Percentiles rank a stretch among this genome's conserved stretches.
These are phyloP conservation scores for Solidago caesia DNA, from an alignment of 129 eudicot species.

Conservation along the genomic window DNA sequence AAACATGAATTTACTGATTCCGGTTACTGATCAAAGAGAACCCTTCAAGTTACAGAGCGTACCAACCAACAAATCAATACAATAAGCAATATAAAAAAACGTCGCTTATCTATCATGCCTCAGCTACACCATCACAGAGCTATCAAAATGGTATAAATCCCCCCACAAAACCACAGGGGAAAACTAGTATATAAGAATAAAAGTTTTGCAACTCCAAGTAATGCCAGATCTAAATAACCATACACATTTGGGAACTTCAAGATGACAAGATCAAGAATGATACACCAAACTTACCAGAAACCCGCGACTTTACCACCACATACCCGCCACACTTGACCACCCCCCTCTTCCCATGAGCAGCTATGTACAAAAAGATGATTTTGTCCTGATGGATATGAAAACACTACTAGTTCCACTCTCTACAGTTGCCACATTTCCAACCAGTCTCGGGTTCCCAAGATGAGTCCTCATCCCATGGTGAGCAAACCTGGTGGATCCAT, in stretches of 20 bases:
- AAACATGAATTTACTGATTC: background rate
- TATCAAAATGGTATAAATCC: constrained; percentile 27
- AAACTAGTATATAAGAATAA: constrained; percentile 30
- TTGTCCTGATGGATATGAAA: background rate
- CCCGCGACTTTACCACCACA: constrained; percentile 6
- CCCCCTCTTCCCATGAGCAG: constrained; percentile 20
- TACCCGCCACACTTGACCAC: background rate
- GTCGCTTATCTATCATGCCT: constrained; percentile 10
- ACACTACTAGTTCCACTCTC: constrained; percentile 47
- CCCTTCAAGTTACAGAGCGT: constrained; percentile 19
- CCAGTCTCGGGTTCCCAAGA: constrained; percentile 46
- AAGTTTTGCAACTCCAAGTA: constrained; percentile 21
- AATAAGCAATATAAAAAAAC: constrained; percentile 33
- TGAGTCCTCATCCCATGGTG: constrained; percentile 65
- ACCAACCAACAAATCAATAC: constrained; percentile 20
- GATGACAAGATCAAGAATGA: constrained; percentile 1
- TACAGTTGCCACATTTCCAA: constrained; percentile 88
- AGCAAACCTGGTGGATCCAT: constrained; percentile 76
- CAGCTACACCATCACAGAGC: background rate
- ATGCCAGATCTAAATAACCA: constrained; percentile 23
- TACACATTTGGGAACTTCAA: constrained; percentile 6
- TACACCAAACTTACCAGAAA: constrained; percentile 23
- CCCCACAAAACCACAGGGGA: constrained; percentile 31
- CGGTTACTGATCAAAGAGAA: constrained; percentile 4
- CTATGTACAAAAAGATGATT: constrained; percentile 20